Evolutionary conservation across 2,329 filamentous ascomycete species (phyloP).

Genomic region (Cladosporium sp.): DNA sequence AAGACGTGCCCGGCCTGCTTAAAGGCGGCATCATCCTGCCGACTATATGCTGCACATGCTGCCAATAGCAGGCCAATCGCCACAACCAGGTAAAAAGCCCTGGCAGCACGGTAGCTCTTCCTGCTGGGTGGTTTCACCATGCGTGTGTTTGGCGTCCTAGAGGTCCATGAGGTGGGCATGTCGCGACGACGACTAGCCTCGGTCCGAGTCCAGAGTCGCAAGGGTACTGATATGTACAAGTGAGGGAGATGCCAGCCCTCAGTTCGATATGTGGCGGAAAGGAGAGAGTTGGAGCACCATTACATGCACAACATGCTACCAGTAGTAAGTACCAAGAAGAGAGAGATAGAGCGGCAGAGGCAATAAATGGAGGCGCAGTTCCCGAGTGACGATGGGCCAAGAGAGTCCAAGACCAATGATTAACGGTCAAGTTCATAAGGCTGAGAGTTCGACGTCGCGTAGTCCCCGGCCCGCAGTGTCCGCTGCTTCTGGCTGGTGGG

Average conservation of each 20-base stretch:
- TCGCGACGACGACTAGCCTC: slow-evolving; percentile 5
- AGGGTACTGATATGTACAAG: not conserved
- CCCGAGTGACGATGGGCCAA: not conserved
- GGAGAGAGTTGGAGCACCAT: not conserved
- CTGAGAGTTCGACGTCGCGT: too few relatives aligned
- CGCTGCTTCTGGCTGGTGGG: too few relatives aligned
- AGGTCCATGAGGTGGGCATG: slow-evolving; percentile 4
- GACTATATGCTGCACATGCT: slow-evolving; percentile 6
- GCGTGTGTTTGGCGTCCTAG: slow-evolving; percentile 6
- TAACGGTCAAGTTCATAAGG: too few relatives aligned
- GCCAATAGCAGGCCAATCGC: slow-evolving; percentile 25
- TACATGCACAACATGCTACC: too few relatives aligned
- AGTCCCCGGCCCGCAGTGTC: not conserved
- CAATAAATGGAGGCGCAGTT: not conserved
- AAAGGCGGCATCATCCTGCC: slow-evolving; percentile 1
- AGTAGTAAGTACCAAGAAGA: too few relatives aligned
- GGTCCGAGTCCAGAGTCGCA: not conserved
- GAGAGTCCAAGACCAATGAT: not conserved
- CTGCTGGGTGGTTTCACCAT: slow-evolving; percentile 10
- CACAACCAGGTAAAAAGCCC: slow-evolving; percentile 45
- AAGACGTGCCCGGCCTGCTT: not conserved
- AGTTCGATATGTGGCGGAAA: not conserved
- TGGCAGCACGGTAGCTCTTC: slow-evolving; percentile 35
- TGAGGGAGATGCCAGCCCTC: not conserved
- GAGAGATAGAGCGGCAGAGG: not conserved